These are phyloP conservation scores for Pyricularia pennisetigena DNA, from an alignment of 2,329 filamentous ascomycete genomes.

Conservation along the genomic window DNA sequence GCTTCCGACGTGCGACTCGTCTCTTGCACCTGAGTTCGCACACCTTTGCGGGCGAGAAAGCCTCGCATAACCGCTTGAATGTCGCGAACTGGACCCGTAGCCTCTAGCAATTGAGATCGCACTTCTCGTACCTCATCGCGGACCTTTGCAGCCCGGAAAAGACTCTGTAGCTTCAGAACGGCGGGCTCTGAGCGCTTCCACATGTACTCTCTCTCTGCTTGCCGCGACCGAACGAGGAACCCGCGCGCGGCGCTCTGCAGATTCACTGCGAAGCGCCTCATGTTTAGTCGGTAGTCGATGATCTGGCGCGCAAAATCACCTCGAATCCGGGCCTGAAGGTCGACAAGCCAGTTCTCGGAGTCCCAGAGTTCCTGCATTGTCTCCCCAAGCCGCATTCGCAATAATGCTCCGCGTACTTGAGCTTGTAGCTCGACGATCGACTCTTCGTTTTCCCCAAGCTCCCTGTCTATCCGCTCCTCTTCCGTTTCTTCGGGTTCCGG, in stretches of 20 bases:
- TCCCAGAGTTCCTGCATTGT: slow-evolving; percentile 90
- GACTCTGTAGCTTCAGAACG: slow-evolving; percentile 71
- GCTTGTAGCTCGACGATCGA: slow-evolving; percentile 73
- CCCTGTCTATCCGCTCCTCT: slow-evolving; percentile 76
- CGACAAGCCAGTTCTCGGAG: slow-evolving; percentile 64
- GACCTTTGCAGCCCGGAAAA: slow-evolving; percentile 61
- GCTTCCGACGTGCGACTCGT: slow-evolving; percentile 40
- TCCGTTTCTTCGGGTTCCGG: slow-evolving; percentile 80
- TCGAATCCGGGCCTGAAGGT: slow-evolving; percentile 78
- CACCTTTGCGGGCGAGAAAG: slow-evolving; percentile 50
- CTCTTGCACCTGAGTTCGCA: slow-evolving; percentile 45
- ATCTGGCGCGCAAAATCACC: slow-evolving; percentile 84
- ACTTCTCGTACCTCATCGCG: slow-evolving; percentile 47
- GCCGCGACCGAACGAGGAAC: slow-evolving; percentile 56
- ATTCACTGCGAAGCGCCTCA: slow-evolving; percentile 69
- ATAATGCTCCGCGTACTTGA: slow-evolving; percentile 71
- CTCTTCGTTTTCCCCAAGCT: slow-evolving; percentile 66
- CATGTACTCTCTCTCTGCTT: slow-evolving; percentile 52
- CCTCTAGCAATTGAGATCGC: slow-evolving; percentile 49
- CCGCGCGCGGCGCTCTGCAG: slow-evolving; percentile 75
- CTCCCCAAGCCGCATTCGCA: slow-evolving; percentile 66
- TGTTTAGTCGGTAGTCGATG: slow-evolving; percentile 68
- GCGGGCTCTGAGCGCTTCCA: slow-evolving; percentile 63
- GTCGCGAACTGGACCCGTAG: slow-evolving; percentile 52
- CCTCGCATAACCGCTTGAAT: slow-evolving; percentile 60